These are phyloP conservation scores for Hapsidospora chrysogenum DNA, from an alignment of 495 filamentous ascomycete genomes.

Conservation along the genomic window DNA sequence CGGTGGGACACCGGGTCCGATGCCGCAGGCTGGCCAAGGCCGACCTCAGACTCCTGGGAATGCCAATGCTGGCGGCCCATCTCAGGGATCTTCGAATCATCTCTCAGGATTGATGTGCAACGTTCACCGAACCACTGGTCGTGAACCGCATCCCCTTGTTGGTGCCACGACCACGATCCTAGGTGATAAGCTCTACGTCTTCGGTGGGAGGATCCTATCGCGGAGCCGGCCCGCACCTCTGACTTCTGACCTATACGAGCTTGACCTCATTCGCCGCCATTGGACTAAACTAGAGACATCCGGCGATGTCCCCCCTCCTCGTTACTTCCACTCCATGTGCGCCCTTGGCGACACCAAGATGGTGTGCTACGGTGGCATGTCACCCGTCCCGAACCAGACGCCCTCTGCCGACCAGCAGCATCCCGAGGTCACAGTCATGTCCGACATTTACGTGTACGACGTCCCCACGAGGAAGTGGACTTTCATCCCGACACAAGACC, in stretches of 20 bases:
- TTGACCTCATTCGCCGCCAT: slow-evolving; percentile 79
- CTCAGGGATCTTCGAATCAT: slow-evolving; percentile 28
- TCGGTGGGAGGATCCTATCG: slow-evolving; percentile 79
- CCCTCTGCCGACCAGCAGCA: slow-evolving; percentile 42
- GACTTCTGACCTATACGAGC: slow-evolving; percentile 78
- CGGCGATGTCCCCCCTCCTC: slow-evolving; percentile 74
- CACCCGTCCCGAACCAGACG: slow-evolving; percentile 44
- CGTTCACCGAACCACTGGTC: slow-evolving; percentile 76
- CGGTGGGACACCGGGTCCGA: slow-evolving; percentile 14
- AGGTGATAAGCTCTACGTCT: slow-evolving; percentile 89
- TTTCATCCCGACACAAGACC: slow-evolving; percentile 58
- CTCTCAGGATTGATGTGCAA: slow-evolving; percentile 86
- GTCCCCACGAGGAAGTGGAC: slow-evolving; percentile 76
- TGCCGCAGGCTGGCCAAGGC: slow-evolving; percentile 21
- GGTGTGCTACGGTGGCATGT: slow-evolving; percentile 98
- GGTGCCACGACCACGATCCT: slow-evolving; percentile 90
- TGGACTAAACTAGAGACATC: slow-evolving; percentile 77
- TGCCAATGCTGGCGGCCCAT: slow-evolving; percentile 24
- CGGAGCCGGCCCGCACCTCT: slow-evolving; percentile 59
- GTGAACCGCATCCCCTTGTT: slow-evolving; percentile 78
- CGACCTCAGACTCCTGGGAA: slow-evolving; percentile 12
- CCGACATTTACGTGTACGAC: slow-evolving; percentile 93
- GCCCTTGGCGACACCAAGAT: slow-evolving; percentile 85
- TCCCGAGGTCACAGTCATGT: slow-evolving; percentile 90
- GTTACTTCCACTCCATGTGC: slow-evolving; percentile 95